phyloP scores from a whole-genome alignment of 257 asterid species.

The Solanum pennellii region DNA sequence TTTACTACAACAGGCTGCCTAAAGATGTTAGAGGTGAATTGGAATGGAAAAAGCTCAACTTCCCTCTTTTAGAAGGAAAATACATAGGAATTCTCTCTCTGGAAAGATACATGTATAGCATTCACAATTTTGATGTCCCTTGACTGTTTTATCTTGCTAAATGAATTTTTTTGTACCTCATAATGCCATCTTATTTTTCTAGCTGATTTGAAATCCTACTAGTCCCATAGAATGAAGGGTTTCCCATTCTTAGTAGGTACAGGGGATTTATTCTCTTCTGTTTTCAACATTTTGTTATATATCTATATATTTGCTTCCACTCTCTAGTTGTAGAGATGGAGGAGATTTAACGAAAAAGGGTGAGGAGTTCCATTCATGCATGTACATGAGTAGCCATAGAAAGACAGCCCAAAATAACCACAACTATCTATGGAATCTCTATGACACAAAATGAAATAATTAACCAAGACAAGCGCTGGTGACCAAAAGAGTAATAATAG shows the following conservation, averaged over 20 bases:
- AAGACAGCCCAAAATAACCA: neutral
- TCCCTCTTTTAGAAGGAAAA: neutral
- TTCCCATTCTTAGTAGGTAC: neutral
- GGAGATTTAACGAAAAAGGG: neutral
- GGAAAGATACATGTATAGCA: neutral
- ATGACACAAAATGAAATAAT: neutral
- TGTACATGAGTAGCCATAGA: neutral
- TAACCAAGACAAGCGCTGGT: neutral
- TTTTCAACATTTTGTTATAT: neutral
- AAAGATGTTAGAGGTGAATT: neutral
- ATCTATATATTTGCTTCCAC: neutral
- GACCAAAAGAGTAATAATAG: neutral
- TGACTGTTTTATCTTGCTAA: neutral
- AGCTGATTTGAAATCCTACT: neutral
- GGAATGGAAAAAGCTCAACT: neutral
- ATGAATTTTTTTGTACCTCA: neutral
- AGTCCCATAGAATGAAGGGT: neutral
- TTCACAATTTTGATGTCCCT: neutral
- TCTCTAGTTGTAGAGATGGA: neutral
- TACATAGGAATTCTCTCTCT: neutral
- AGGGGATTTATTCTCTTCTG: neutral
- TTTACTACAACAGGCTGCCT: neutral
- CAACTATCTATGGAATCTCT: neutral
- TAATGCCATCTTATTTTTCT: neutral
- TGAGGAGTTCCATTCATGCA: neutral